Percentiles rank a stretch among this genome's conserved stretches.
Evolutionary conservation across 225 moss, liverwort and hornwort species (phyloP).

Genomic region (Lunularia cruciata): DNA sequence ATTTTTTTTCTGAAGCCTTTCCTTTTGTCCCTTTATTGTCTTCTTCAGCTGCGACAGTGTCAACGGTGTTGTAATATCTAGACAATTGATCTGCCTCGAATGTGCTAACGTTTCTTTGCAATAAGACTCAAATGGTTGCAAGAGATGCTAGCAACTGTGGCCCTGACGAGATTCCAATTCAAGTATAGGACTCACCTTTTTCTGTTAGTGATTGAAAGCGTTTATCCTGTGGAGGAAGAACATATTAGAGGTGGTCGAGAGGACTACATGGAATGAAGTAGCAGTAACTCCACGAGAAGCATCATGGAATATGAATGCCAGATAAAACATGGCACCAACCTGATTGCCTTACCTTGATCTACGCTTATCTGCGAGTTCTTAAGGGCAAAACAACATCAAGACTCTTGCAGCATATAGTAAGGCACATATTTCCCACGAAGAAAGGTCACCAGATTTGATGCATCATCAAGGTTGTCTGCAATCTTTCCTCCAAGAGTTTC

Average conservation of each 20-base stretch:
- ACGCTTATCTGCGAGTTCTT: too few relatives aligned
- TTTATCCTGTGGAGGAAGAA: constrained; percentile 31
- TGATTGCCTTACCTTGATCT: too few relatives aligned
- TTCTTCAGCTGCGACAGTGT: constrained; percentile 10
- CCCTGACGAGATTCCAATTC: not conserved
- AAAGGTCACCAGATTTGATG: constrained; percentile 24
- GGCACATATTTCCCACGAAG: too few relatives aligned
- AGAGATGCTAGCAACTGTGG: not conserved
- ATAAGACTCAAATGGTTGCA: too few relatives aligned
- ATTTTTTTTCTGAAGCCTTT: too few relatives aligned
- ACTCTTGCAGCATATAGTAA: too few relatives aligned
- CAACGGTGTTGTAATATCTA: not conserved
- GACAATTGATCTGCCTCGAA: not conserved
- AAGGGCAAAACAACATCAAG: too few relatives aligned
- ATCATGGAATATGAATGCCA: too few relatives aligned
- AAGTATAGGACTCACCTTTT: constrained; percentile 31
- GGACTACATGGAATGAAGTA: too few relatives aligned
- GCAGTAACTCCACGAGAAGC: too few relatives aligned
- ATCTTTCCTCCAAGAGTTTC: constrained; percentile 52
- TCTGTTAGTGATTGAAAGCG: constrained; percentile 31
- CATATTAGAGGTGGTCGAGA: not conserved
- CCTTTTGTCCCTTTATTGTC: not conserved
- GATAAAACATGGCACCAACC: too few relatives aligned
- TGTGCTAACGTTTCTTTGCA: too few relatives aligned
- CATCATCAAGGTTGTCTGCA: constrained; percentile 44